Percentiles rank a stretch among this genome's conserved stretches.
Conservation (phyloP, 495 filamentous ascomycete genomes). For the Penicillium alfredii region DNA sequence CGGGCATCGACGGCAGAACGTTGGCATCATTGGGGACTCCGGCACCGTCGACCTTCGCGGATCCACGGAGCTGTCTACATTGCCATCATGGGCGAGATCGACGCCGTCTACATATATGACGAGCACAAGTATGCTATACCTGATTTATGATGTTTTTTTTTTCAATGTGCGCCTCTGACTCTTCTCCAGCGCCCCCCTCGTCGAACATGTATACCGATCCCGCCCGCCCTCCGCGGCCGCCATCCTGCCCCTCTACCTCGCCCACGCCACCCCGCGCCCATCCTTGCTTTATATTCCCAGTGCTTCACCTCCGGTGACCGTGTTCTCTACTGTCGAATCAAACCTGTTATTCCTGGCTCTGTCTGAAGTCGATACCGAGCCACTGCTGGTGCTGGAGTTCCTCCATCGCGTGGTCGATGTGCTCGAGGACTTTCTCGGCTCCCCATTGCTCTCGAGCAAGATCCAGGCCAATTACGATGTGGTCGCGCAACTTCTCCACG, state of each 20-base stretch:
- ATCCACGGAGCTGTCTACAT: too few relatives aligned
- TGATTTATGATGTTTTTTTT: too few relatives aligned
- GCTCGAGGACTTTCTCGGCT: conserved; percentile 89
- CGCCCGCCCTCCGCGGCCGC: conserved; percentile 70
- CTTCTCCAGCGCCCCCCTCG: conserved; percentile 48
- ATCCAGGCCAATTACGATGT: conserved; percentile 90
- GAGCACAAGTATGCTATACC: conserved; percentile 67
- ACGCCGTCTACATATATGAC: conserved; percentile 95
- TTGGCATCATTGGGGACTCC: too few relatives aligned
- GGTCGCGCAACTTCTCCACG: conserved; percentile 83
- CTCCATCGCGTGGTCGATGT: conserved; percentile 89
- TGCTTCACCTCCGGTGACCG: conserved; percentile 76
- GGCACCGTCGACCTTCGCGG: too few relatives aligned
- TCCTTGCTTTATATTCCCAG: conserved; percentile 79
- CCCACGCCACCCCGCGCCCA: conserved; percentile 74
- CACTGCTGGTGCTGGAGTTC: conserved; percentile 93
- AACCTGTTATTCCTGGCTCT: conserved; percentile 85
- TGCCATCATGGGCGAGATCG: conserved; percentile 86
- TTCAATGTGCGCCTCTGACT: conserved; percentile 9
- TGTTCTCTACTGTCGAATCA: conserved; percentile 81
- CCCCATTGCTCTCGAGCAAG: conserved; percentile 78
- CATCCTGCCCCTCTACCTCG: conserved; percentile 81
- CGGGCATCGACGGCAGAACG: conserved; percentile 37
- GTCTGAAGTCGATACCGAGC: conserved; percentile 75
- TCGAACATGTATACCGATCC: conserved; percentile 64